A percentile compares a stretch with the other conserved stretches of the same genome.
These are phyloP conservation scores for Endothia cerciana DNA, from an alignment of 2,329 filamentous ascomycete genomes.

Conservation along the genomic window DNA sequence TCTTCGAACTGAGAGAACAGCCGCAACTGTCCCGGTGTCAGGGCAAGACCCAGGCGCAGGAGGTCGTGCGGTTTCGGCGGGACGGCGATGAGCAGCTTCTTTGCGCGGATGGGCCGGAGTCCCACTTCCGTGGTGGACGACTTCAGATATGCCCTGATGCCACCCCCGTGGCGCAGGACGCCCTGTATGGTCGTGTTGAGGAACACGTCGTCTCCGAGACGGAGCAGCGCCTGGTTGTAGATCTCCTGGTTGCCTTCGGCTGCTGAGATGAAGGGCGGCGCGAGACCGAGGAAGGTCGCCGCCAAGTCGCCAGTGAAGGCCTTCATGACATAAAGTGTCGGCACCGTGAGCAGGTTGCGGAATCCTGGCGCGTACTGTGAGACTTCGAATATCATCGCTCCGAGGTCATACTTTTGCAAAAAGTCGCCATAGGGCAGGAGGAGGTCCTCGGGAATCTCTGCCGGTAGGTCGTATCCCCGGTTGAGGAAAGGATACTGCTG, in stretches of 20 bases:
- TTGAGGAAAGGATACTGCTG: background rate
- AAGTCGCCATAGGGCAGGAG: conserved; percentile 11
- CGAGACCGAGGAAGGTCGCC: background rate
- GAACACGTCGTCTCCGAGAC: conserved; percentile 1
- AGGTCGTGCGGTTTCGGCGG: background rate
- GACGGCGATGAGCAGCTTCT: conserved; percentile 10
- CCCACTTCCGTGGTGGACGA: background rate
- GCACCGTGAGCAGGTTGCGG: conserved; percentile 6
- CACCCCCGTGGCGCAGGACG: background rate
- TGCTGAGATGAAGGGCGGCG: background rate
- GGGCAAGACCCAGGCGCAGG: background rate
- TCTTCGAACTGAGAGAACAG: conserved; percentile 7
- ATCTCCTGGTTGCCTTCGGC: background rate
- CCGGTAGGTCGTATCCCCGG: conserved; percentile 2
- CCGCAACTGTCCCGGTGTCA: background rate
- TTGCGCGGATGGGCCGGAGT: background rate
- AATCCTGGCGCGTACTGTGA: conserved; percentile 2
- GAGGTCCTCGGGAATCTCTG: conserved; percentile 10
- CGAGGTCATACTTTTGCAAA: conserved; percentile 12
- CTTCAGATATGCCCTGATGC: background rate
- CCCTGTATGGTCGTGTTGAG: background rate
- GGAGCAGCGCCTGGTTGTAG: background rate
- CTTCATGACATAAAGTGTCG: conserved; percentile 11
- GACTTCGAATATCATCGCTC: background rate
- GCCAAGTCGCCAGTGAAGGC: background rate